These are phyloP conservation scores for Typha latifolia DNA, from an alignment of 176 grass and related monocot genomes.

Conservation along the genomic window DNA sequence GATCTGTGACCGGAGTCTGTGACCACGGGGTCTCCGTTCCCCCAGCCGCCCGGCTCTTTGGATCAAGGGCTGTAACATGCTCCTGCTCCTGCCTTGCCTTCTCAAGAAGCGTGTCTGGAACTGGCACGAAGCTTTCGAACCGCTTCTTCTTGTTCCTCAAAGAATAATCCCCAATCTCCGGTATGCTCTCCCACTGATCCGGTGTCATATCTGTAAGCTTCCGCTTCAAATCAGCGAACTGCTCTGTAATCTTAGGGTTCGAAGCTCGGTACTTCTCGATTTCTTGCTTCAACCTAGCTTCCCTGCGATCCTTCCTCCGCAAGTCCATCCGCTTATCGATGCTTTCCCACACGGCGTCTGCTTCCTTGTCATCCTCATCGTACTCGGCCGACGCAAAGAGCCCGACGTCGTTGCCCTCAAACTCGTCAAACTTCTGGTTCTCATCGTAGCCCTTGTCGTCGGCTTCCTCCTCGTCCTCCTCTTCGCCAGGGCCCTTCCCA, in stretches of 20 bases:
- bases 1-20: slow-evolving; percentile 76
- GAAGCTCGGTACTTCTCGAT: slow-evolving; percentile 94
- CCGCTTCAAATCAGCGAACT: slow-evolving; percentile 79
- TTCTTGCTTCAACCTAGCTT: slow-evolving; percentile 83
- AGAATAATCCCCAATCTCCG: slow-evolving; percentile 86
- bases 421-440: slow-evolving; percentile 95
- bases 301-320: slow-evolving; percentile 78
- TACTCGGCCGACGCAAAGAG: slow-evolving; percentile 89
- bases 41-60: slow-evolving; percentile 60
- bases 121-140: slow-evolving; percentile 84
- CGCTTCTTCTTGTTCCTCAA: slow-evolving; percentile 89
- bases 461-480: slow-evolving; percentile 61
- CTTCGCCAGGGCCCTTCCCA: slow-evolving; percentile 58
- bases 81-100: slow-evolving; percentile 96
- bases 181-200: slow-evolving; percentile 91
- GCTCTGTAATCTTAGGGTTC: slow-evolving; percentile 95
- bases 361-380: slow-evolving; percentile 87
- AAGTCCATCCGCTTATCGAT: slow-evolving; percentile 84
- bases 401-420: slow-evolving; percentile 87
- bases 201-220: slow-evolving; percentile 48
- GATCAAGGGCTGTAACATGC: slow-evolving; percentile 79
- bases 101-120: slow-evolving; percentile 77
- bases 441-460: slow-evolving; percentile 93
- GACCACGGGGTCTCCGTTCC: slow-evolving; percentile 78
- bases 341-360: slow-evolving; percentile 84